Conservation (phyloP, 306 rosid species). For the Pachyrhizus erosus region DNA sequence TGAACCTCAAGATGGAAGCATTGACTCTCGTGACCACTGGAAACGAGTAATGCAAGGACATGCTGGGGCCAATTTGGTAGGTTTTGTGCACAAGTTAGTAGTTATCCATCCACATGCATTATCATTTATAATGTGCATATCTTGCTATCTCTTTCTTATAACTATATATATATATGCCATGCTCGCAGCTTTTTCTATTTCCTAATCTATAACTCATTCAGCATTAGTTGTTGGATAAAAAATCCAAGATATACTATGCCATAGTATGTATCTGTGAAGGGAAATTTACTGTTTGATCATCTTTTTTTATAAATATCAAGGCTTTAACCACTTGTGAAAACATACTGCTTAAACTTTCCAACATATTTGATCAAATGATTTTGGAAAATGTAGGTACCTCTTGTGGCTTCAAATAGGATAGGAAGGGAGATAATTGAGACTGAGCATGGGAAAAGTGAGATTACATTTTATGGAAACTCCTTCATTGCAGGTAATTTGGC, state of each 20-base stretch:
- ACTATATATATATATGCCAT: not conserved
- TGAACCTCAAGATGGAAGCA: conserved; percentile 86
- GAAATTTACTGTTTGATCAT: conserved; percentile 13
- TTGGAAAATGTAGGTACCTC: conserved; percentile 76
- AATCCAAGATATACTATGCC: not conserved
- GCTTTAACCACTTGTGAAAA: not conserved
- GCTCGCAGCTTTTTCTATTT: conserved; percentile 16
- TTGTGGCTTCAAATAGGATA: conserved; percentile 92
- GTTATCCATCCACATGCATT: not conserved
- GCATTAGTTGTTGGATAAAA: conserved; percentile 20
- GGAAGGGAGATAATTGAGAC: conserved; percentile 89
- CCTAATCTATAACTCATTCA: conserved; percentile 9
- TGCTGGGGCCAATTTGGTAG: conserved; percentile 94
- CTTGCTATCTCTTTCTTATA: not conserved
- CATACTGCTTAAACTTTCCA: not conserved
- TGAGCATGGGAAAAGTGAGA: conserved; percentile 84
- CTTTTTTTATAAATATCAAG: not conserved
- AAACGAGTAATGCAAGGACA: conserved; percentile 98
- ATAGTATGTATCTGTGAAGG: not conserved
- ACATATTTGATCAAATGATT: conserved; percentile 10
- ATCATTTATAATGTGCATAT: not conserved
- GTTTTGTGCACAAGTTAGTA: conserved; percentile 30
- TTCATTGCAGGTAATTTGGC: conserved; percentile 81
- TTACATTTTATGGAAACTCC: conserved; percentile 89
- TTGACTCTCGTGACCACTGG: conserved; percentile 95